These are phyloP conservation scores for Penicillium macrosclerotiorum DNA, from an alignment of 495 filamentous ascomycete species.

Conservation along the genomic window DNA sequence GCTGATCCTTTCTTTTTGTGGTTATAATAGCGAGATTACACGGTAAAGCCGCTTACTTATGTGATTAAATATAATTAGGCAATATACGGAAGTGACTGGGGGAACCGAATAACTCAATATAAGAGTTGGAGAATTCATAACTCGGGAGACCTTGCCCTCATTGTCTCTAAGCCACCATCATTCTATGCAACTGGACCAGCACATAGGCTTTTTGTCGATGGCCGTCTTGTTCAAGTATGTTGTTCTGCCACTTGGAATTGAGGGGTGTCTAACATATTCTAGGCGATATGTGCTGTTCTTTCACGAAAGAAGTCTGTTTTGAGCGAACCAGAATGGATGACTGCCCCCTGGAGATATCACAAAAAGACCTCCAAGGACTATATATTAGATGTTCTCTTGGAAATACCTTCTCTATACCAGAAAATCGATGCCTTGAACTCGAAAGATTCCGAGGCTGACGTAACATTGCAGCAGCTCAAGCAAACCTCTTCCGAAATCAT, in stretches of 20 bases:
- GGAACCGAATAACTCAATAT: neutral
- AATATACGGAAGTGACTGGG: constrained; percentile 6
- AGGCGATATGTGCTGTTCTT: constrained; percentile 1
- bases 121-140: constrained; percentile 4
- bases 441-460: neutral
- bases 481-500: neutral
- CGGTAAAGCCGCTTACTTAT: no score
- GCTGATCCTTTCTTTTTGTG: neutral
- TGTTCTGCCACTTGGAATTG: neutral
- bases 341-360: constrained; percentile 1
- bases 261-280: neutral
- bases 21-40: neutral
- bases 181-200: constrained; percentile 4
- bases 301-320: neutral
- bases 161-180: constrained; percentile 1
- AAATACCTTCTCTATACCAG: constrained; percentile 2
- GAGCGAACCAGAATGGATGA: neutral
- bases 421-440: constrained; percentile 1
- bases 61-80: neutral
- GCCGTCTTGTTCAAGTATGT: constrained; percentile 1
- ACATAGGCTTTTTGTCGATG: constrained; percentile 11
- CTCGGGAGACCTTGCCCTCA: constrained; percentile 8
- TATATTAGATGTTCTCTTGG: constrained; percentile 7
- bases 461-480: neutral
- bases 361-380: constrained; percentile 6